A percentile compares a stretch with the other conserved stretches of the same genome.
phyloP scores from a whole-genome alignment of 208 protist species.

The Entamoeba invadens region DNA sequence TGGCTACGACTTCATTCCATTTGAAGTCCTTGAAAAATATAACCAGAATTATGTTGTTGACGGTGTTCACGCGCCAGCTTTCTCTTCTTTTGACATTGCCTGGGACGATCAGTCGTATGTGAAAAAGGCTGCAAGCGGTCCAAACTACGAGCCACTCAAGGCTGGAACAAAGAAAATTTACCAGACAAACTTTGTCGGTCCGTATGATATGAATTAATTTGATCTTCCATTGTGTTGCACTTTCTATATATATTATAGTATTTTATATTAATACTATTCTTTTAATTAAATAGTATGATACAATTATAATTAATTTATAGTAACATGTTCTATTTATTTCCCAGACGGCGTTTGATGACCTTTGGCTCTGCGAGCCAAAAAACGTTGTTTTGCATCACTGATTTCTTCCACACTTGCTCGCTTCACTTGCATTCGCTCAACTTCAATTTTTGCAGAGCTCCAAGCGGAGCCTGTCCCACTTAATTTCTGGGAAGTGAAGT shows the following conservation, averaged over 20 bases:
- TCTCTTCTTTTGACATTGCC: background rate
- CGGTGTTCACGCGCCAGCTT: background rate
- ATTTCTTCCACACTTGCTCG: background rate
- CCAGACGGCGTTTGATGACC: no score
- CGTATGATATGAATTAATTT: background rate
- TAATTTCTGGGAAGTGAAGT: background rate
- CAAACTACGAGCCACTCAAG: background rate
- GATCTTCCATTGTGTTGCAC: no score
- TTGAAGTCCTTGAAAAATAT: background rate
- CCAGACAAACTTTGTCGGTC: background rate
- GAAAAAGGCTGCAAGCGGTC: background rate
- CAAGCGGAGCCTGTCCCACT: background rate
- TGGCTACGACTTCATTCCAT: background rate
- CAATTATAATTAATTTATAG: no score
- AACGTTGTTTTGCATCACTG: background rate
- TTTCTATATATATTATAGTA: no score
- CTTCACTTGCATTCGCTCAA: background rate
- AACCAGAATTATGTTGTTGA: background rate
- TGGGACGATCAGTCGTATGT: background rate
- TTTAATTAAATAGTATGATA: no score
- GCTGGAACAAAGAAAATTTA: background rate
- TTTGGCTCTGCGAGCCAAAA: no score
- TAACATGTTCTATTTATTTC: no score
- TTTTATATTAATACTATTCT: no score
- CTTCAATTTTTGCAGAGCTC: background rate